These are phyloP conservation scores for Neonectria coccinea DNA, from an alignment of 2,329 filamentous ascomycete species.

Conservation along the genomic window DNA sequence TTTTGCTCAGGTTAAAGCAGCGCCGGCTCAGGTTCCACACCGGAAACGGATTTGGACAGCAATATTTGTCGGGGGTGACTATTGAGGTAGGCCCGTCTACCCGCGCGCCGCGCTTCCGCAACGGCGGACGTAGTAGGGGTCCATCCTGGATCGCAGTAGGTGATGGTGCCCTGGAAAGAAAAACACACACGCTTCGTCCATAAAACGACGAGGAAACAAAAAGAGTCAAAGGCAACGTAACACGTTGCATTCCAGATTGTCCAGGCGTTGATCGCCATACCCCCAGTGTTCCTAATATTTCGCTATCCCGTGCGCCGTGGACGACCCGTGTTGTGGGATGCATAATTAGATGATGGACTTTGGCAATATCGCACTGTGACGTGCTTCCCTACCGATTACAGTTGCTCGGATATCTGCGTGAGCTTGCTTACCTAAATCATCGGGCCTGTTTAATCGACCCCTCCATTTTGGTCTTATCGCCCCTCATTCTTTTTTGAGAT, in stretches of 20 bases:
- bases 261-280: not conserved
- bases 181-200: not conserved
- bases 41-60: too few relatives aligned
- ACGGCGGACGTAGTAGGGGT: too few relatives aligned
- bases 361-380: not conserved
- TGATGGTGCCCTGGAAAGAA: not conserved
- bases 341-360: not conserved
- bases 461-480: conserved; percentile 20
- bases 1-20: too few relatives aligned
- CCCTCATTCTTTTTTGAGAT: conserved; percentile 22
- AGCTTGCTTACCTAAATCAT: not conserved
- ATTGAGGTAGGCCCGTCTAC: too few relatives aligned
- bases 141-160: too few relatives aligned
- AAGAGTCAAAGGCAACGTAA: not conserved
- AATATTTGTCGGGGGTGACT: too few relatives aligned
- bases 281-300: not conserved
- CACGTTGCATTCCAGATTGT: not conserved
- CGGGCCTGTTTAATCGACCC: not conserved
- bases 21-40: too few relatives aligned
- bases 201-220: not conserved
- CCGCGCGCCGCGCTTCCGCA: too few relatives aligned
- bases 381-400: not conserved
- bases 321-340: not conserved
- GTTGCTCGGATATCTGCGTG: not conserved
- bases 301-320: not conserved